These are phyloP conservation scores for Eleusine coracana DNA, from an alignment of 176 grass and related monocot species.

Conservation along the genomic window DNA sequence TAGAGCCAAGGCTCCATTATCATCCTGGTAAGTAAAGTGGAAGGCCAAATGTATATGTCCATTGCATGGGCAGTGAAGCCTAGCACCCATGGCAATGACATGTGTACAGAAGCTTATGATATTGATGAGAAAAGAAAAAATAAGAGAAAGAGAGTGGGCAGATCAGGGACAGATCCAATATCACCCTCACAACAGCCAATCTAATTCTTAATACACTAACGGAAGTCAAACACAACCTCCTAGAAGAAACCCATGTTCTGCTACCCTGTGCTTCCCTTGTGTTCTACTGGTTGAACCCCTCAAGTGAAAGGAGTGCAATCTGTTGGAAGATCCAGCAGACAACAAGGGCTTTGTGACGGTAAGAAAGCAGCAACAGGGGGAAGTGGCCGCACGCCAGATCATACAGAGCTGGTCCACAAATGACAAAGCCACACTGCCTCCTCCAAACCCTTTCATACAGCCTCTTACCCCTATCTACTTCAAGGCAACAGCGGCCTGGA, in stretches of 20 bases:
- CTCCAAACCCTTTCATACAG: neutral
- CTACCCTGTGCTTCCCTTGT: neutral
- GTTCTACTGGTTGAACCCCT: neutral
- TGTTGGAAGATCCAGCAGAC: neutral
- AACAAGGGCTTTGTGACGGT: neutral
- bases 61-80: neutral
- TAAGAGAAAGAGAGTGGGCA: neutral
- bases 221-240: neutral
- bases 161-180: neutral
- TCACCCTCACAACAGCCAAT: neutral
- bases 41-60: neutral
- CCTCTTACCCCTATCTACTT: neutral
- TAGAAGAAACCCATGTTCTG: neutral
- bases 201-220: neutral
- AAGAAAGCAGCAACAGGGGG: neutral
- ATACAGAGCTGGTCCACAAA: neutral
- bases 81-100: neutral
- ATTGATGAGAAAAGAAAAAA: neutral
- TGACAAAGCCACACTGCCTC: neutral
- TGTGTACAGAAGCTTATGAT: neutral
- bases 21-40: conserved; percentile 1
- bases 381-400: neutral
- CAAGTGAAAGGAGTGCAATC: neutral
- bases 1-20: conserved; percentile 1
- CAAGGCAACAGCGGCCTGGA: neutral